Evolutionary conservation across 768 basidiomycete species (phyloP), one percentile per base, ranked within the genome.

Genomic region (Gloeopeniophorella convolvens): DNA sequence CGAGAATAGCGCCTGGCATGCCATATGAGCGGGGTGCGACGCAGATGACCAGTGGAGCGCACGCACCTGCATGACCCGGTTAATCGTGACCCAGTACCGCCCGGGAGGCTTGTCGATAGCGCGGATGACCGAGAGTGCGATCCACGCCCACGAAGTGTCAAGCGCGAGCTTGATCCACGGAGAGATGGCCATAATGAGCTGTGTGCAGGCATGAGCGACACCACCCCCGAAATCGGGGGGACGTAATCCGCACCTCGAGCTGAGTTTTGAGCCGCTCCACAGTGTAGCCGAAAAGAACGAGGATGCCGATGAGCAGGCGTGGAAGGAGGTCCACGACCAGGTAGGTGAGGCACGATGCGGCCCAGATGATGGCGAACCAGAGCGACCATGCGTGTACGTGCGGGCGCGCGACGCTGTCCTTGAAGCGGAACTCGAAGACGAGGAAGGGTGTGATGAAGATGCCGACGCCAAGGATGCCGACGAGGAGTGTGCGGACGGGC

Each of bases 1-100:
- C 10, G 73, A 62, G 55, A 79, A 79, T 33, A 78, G 58, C 28
- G 72, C 74, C 69, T 76, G 60, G 50, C 20, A 3, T 18, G 41
- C 13, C 18, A 7, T 16, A 36, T 4, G n/a, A 36, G n/a, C 18
- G 5, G 26, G 7, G 33, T 45, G 42, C 33, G 33, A 41, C 57
- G 15, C 23, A 39, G 36, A 15, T 16, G n/a, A 15, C 11, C 36
- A 31, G 9, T 53, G 20, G 12, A 46, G 66, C 53, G 61, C n/a
- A n/a, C n/a, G n/a, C n/a, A 78, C 83, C 75, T 85, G 80, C 78
- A 87, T 79, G 24, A 84, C 72, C 16, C 80, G 78, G 59, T 88
- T 86, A 47, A 87, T 65, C 48, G 77, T 73, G 4, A 67, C 62
- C 88, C 86, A 89, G 56, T 87, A 87, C 1, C 66, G 60, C 10